These are phyloP conservation scores for Blepharisma undulans DNA, from an alignment of 169 alveolate species.

Conservation along the genomic window DNA sequence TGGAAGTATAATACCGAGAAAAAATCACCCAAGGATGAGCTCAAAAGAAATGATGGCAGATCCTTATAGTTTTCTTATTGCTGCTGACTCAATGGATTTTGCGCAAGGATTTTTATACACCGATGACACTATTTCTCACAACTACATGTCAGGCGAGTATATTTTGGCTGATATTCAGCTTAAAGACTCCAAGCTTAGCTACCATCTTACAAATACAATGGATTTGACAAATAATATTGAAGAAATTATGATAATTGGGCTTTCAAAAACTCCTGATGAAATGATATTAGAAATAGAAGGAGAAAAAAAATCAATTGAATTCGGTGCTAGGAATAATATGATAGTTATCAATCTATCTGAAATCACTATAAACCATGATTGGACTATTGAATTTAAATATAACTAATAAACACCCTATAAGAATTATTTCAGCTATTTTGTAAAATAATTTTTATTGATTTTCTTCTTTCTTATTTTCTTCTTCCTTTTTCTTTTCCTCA, in stretches of 20 bases:
- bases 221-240: not conserved
- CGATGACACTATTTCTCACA: conserved; percentile 59
- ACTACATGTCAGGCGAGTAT: conserved; percentile 50
- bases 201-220: not conserved
- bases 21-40: conserved; percentile 50
- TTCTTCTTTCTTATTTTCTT: conserved; percentile 33
- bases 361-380: not conserved
- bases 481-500: conserved; percentile 43
- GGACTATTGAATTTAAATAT: not conserved
- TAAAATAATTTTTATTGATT: not conserved
- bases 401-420: no score
- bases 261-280: not conserved
- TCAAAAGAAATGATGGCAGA: conserved; percentile 55
- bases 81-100: conserved; percentile 36
- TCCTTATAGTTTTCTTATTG: conserved; percentile 52
- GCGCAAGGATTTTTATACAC: conserved; percentile 54
- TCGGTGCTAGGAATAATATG: not conserved
- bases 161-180: conserved; percentile 5
- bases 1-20: not conserved
- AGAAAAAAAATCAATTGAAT: not conserved
- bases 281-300: not conserved
- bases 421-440: no score
- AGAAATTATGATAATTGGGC: not conserved
- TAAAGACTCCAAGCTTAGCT: not conserved
- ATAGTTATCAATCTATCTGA: not conserved